Percentiles rank a stretch among this genome's conserved stretches.
These are phyloP conservation scores for Fusarium cicatricum DNA, from an alignment of 2,329 filamentous ascomycete genomes.

Conservation along the genomic window DNA sequence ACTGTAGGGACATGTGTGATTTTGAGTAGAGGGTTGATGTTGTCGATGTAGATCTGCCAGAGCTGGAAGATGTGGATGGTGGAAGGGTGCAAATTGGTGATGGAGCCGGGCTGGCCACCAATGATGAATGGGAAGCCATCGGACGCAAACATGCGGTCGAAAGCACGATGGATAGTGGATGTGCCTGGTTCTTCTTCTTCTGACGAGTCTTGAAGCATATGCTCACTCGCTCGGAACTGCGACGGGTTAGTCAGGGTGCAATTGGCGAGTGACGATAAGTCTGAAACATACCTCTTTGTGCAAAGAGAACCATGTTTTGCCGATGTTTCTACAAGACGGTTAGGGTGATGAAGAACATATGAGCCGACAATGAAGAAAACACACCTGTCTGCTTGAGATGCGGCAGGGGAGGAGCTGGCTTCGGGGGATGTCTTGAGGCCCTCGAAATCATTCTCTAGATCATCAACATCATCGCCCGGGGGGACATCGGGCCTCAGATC, in stretches of 20 bases:
- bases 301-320: conserved; percentile 57
- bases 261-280: not conserved
- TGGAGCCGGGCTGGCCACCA: conserved; percentile 52
- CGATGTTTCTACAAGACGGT: conserved; percentile 24
- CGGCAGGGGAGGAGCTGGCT: conserved; percentile 49
- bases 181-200: conserved; percentile 64
- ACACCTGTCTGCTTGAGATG: conserved; percentile 43
- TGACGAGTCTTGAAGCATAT: conserved; percentile 61
- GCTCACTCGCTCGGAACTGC: conserved; percentile 61
- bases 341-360: not conserved
- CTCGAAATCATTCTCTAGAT: conserved; percentile 64
- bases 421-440: conserved; percentile 62
- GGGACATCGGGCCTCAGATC: conserved; percentile 47
- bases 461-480: conserved; percentile 60
- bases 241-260: conserved; percentile 15
- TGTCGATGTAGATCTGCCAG: conserved; percentile 75
- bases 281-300: conserved; percentile 57
- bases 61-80: conserved; percentile 68
- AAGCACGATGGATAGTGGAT: conserved; percentile 65
- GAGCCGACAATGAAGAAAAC: not conserved
- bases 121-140: conserved; percentile 67
- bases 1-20: conserved; percentile 72
- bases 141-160: conserved; percentile 66
- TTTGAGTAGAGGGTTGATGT: conserved; percentile 74
- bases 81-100: conserved; percentile 60